Conservation (phyloP, 148 eudicot species). For the Nyssa sinensis region DNA sequence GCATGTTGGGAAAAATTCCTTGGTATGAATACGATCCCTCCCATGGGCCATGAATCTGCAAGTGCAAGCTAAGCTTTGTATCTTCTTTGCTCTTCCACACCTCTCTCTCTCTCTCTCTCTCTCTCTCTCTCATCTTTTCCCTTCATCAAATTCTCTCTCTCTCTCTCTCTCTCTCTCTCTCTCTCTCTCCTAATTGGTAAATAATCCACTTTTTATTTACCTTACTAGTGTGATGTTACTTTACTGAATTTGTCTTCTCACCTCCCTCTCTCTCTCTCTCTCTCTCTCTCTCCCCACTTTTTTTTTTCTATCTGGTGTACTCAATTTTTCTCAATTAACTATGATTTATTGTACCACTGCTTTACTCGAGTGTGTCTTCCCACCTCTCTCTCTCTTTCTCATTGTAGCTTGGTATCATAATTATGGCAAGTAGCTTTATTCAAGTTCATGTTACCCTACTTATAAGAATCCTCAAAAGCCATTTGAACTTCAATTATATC, state of each 20-base stretch:
- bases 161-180: slow-evolving; percentile 9
- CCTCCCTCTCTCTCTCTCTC: not conserved
- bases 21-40: not conserved
- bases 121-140: not conserved
- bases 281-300: too few species aligned
- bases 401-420: slow-evolving; percentile 3
- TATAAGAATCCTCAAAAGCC: not conserved
- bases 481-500: not conserved
- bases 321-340: too few species aligned
- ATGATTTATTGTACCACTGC: not conserved
- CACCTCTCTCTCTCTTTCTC: slow-evolving; percentile 7
- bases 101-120: slow-evolving; percentile 4
- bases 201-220: not conserved
- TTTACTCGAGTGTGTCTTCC: slow-evolving; percentile 8
- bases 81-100: not conserved
- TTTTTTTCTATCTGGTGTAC: too few species aligned
- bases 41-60: slow-evolving; percentile 11
- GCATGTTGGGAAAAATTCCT: not conserved
- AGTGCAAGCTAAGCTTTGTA: slow-evolving; percentile 19
- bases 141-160: not conserved
- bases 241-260: too few species aligned
- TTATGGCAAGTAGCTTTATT: slow-evolving; percentile 21
- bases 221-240: not conserved
- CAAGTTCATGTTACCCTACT: slow-evolving; percentile 9
- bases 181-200: not conserved